These are phyloP conservation scores for Phytophthora sansomeana DNA, from an alignment of 352 stramenopile species.

Conservation along the genomic window DNA sequence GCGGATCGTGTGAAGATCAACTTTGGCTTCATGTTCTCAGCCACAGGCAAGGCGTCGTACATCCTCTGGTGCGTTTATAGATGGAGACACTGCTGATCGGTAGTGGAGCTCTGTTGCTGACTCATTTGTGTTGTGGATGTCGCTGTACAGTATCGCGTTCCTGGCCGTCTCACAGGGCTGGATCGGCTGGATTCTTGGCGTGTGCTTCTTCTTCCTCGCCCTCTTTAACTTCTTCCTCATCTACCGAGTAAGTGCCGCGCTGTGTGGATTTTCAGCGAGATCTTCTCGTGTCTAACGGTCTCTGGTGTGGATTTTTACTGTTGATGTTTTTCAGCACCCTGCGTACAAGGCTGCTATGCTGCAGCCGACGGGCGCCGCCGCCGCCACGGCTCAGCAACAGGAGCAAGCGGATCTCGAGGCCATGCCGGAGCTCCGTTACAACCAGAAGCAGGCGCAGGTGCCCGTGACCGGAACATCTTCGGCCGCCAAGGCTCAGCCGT, in stretches of 20 bases:
- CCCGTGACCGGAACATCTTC: constrained; percentile 33
- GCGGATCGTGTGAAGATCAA: constrained; percentile 86
- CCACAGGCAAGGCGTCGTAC: constrained; percentile 82
- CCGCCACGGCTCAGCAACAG: constrained; percentile 45
- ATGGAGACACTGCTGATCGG: background rate
- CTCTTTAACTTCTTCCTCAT: constrained; percentile 92
- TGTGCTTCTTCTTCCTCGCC: constrained; percentile 78
- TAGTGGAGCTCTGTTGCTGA: constrained; percentile 5
- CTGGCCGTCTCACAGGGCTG: constrained; percentile 82
- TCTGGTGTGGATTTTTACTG: constrained; percentile 1
- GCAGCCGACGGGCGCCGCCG: constrained; percentile 44
- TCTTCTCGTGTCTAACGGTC: constrained; percentile 8
- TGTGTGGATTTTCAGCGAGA: constrained; percentile 13
- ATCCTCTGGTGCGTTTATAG: constrained; percentile 73
- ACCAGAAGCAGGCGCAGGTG: constrained; percentile 57
- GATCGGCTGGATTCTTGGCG: constrained; percentile 78
- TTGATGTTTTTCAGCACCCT: constrained; percentile 57
- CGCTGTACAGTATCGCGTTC: constrained; percentile 70
- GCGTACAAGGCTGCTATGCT: constrained; percentile 84
- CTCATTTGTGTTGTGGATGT: constrained; percentile 12
- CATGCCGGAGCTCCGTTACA: constrained; percentile 86
- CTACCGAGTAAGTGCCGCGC: constrained; percentile 59
- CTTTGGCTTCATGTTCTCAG: constrained; percentile 92
- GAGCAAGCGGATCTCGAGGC: constrained; percentile 72
- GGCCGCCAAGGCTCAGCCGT: constrained; percentile 52